Evolutionary conservation across 345 rosid genomes (phyloP), one percentile per base, ranked within the genome.

Genomic region (Firmiana major): DNA sequence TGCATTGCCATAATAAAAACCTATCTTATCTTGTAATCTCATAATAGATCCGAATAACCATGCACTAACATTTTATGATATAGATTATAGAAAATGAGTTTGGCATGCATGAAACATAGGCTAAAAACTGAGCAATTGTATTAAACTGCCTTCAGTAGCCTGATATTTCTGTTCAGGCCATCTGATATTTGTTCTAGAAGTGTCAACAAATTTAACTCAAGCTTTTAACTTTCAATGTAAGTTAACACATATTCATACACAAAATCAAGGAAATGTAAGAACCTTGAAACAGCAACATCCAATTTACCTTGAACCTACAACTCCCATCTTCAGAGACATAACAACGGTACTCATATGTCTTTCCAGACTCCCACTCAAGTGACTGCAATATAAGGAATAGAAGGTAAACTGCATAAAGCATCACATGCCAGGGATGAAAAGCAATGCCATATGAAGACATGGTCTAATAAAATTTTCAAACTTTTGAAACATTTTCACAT

Each of bases 251-350:
- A 38, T 15, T 15, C 31, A 57, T 7, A 36, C 9, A 77, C 19
- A 77, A 57, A 19, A 49, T 11, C 46, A 75, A 64, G 55, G n/a
- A 79, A 43, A 75, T 60, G 26, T 45, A 76, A 53, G 45, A 78
- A 89, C 93, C 92, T 88, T 9, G 59, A 62, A 66, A 62, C 17
- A 9, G 40, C 66, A 74, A 42, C 24, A 26, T 17, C 40, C 17
- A 24, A 74, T 51, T 53, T 78, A 91, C 98, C 93, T 89, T 90
- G 81, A 89, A 93, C 63, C 80, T 80, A 73, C 21, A 84, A 73
- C 68, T 86, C 13, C 91, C 86, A 72, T 82, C 59, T 1, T 59
- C 21, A 74, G 83, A 82, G 57, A 90, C 89, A 77, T 92, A 80
- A 66, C 98, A 94, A 0, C 84, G 89, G 62, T 90, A 92, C 49